Base-by-base conservation (phyloP, 1,284 basidiomycete species). In the Paramarasmius palmivorus region DNA sequence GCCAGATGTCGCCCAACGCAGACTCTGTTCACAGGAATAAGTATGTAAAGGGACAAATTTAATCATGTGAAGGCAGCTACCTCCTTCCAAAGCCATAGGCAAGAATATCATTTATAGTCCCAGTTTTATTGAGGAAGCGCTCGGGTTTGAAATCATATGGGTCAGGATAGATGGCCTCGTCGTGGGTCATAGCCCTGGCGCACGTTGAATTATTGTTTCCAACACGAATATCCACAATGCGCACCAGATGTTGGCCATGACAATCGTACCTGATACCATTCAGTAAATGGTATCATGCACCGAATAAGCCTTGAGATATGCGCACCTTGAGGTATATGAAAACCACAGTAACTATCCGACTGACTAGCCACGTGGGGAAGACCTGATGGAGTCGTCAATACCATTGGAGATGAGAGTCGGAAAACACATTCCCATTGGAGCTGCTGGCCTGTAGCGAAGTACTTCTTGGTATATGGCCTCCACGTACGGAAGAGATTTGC, bases 141-240 rank as follows among this genome's bases (percentile, higher is more conserved):
- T 72, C 71, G 0, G 74, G 74, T 36, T 63, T 55, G 64, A 76
- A 76, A n/a, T 45, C 57, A 41, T 71, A 63, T 6, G 76, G 69
- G 39, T 73, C 63, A 1, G 70, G 65, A 61, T 71, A 77, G n/a
- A 71, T 42, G 7, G 59, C 58, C 38, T 68, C 65, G 58, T 76
- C 63, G 46, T 73, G 73, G 19, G 71, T 61, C 68, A 77, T 74
- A 37, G 65, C 67, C 67, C 66, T 68, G 25, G 20, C 20, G 7
- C 19, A 32, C 10, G 50, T n/a, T n/a, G n/a, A 12, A n/a, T n/a
- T n/a, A n/a, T n/a, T n/a, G n/a, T n/a, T n/a, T n/a, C n/a, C n/a
- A n/a, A n/a, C n/a, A n/a, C n/a, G n/a, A n/a, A n/a, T n/a, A n/a
- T n/a, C n/a, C n/a, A n/a, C n/a, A n/a, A n/a, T n/a, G 12, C 29